phyloP scores from a whole-genome alignment of 345 rosid species.

The Brassica rapa region DNA sequence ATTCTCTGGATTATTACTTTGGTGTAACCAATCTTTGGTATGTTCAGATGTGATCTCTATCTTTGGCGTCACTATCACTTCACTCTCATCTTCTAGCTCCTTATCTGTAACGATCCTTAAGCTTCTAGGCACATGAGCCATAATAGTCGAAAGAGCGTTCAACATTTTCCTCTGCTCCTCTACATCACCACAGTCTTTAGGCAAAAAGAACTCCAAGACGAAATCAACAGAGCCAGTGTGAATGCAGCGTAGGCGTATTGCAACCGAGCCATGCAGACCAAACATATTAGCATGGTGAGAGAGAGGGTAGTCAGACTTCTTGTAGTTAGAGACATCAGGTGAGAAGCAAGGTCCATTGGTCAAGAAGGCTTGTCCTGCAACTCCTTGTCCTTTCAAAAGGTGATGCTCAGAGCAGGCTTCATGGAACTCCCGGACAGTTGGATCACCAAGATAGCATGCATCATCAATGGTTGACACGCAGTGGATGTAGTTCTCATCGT shows the following conservation, averaged over 20 bases:
- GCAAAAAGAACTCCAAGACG: slow-evolving; percentile 92
- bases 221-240: slow-evolving; percentile 69
- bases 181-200: slow-evolving; percentile 58
- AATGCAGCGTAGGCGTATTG: slow-evolving; percentile 74
- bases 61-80: slow-evolving; percentile 41
- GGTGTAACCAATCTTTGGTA: not conserved
- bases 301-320: slow-evolving; percentile 80
- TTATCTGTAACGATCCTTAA: slow-evolving; percentile 72
- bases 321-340: slow-evolving; percentile 59
- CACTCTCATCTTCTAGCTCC: slow-evolving; percentile 70
- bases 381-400: slow-evolving; percentile 86
- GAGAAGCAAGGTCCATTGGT: slow-evolving; percentile 91
- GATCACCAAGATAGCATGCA: slow-evolving; percentile 68
- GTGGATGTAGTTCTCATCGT: slow-evolving; percentile 61
- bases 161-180: slow-evolving; percentile 73
- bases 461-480: slow-evolving; percentile 83
- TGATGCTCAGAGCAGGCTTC: slow-evolving; percentile 97
- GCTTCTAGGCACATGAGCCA: slow-evolving; percentile 65
- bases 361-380: slow-evolving; percentile 83
- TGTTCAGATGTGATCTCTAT: slow-evolving; percentile 36
- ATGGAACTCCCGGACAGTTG: slow-evolving; percentile 57
- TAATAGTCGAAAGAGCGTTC: slow-evolving; percentile 60
- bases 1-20: slow-evolving; percentile 34
- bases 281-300: slow-evolving; percentile 89
- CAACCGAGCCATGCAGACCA: slow-evolving; percentile 76